Conservation (phyloP, 192 early-diverging fungal species). For the Mortierella antarctica region DNA sequence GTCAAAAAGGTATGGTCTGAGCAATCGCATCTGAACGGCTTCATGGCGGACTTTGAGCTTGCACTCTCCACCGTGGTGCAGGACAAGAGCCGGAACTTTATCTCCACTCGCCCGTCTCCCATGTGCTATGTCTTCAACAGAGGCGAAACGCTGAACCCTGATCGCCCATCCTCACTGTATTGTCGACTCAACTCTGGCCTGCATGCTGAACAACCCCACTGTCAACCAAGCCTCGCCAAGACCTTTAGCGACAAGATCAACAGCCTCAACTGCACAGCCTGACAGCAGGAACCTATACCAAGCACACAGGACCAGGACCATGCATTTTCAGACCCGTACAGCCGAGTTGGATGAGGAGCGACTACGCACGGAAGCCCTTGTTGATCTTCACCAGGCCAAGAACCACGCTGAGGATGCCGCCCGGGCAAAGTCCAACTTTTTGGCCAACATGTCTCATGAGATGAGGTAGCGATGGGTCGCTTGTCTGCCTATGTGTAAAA, state of each 20-base stretch:
- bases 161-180: slow-evolving; percentile 11
- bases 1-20: slow-evolving; percentile 38
- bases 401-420: slow-evolving; percentile 61
- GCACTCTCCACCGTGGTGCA: slow-evolving; percentile 33
- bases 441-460: slow-evolving; percentile 85
- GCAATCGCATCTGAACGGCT: slow-evolving; percentile 46
- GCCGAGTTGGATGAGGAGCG: slow-evolving; percentile 57
- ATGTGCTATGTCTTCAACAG: slow-evolving; percentile 29
- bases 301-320: slow-evolving; percentile 42
- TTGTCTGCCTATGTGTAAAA: neutral
- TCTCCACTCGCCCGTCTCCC: slow-evolving; percentile 18
- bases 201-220: slow-evolving; percentile 20
- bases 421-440: slow-evolving; percentile 64
- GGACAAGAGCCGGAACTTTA: slow-evolving; percentile 37
- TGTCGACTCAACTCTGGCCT: slow-evolving; percentile 3
- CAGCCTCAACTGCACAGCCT: slow-evolving; percentile 25
- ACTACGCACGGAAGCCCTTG: slow-evolving; percentile 39
- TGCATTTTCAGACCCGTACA: slow-evolving; percentile 55
- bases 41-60: slow-evolving; percentile 39
- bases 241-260: slow-evolving; percentile 29
- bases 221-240: slow-evolving; percentile 15
- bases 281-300: slow-evolving; percentile 27
- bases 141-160: slow-evolving; percentile 11
- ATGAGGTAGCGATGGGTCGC: slow-evolving; percentile 9
- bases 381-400: slow-evolving; percentile 57